These are phyloP conservation scores for Rhodotorula sphaerocarpa DNA, from an alignment of 768 basidiomycete genomes.

Conservation along the genomic window DNA sequence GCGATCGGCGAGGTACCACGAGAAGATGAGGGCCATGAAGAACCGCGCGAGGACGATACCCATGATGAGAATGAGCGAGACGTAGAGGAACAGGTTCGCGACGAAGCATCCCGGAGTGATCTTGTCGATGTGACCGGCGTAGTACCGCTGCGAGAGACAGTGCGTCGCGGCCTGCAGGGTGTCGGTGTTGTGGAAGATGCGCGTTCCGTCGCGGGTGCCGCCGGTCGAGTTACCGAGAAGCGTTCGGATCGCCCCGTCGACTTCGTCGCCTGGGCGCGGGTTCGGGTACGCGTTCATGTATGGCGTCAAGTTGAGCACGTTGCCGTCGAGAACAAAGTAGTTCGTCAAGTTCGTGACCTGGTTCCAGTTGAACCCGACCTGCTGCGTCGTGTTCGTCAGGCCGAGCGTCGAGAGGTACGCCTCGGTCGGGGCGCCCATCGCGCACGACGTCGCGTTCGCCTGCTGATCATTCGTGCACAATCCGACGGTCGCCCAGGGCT, in stretches of 20 bases:
- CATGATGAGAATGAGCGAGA: conserved; percentile 82
- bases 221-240: conserved; percentile 50
- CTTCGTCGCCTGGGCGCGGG: conserved; percentile 60
- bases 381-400: conserved; percentile 57
- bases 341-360: conserved; percentile 65
- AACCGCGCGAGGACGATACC: conserved; percentile 84
- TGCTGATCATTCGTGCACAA: conserved; percentile 53
- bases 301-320: conserved; percentile 82
- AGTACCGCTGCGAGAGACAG: conserved; percentile 77
- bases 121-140: conserved; percentile 93
- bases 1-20: conserved; percentile 82
- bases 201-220: conserved; percentile 80
- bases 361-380: conserved; percentile 84
- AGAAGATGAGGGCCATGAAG: conserved; percentile 91
- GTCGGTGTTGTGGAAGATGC: conserved; percentile 66
- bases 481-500: conserved; percentile 59
- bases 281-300: conserved; percentile 68
- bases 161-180: conserved; percentile 61
- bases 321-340: conserved; percentile 84
- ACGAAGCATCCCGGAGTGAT: conserved; percentile 87
- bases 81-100: conserved; percentile 76
- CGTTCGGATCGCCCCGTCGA: conserved; percentile 75
- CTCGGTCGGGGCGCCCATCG: conserved; percentile 56
- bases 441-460: conserved; percentile 53
- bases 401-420: conserved; percentile 55